Conservation (phyloP, 148 eudicot genomes). For the Silene latifolia region DNA sequence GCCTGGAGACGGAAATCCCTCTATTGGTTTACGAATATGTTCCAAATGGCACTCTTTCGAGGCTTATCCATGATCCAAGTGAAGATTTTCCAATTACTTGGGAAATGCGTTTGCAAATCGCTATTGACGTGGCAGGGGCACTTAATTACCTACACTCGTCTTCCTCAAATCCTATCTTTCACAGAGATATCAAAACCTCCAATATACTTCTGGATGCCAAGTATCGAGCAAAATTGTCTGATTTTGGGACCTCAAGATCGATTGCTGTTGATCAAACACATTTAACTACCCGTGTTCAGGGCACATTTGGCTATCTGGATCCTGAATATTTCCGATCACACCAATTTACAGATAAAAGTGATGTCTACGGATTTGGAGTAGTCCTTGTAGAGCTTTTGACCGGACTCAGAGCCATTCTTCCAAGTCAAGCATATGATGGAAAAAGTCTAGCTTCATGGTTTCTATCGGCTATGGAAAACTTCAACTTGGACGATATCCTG, state of each 20-base stretch:
- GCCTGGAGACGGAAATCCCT: slow-evolving; percentile 33
- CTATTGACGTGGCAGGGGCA: slow-evolving; percentile 25
- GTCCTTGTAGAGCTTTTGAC: slow-evolving; percentile 32
- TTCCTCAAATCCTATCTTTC: slow-evolving; percentile 19
- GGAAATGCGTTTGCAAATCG: slow-evolving; percentile 25
- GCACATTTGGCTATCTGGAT: slow-evolving; percentile 25
- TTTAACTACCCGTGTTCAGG: slow-evolving; percentile 23
- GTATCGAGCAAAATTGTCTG: slow-evolving; percentile 19
- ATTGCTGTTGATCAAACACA: slow-evolving; percentile 23
- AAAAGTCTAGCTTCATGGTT: slow-evolving; percentile 22
- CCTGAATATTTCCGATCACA: slow-evolving; percentile 19
- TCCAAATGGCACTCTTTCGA: slow-evolving; percentile 24
- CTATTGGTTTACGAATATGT: slow-evolving; percentile 28
- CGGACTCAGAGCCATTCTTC: slow-evolving; percentile 24
- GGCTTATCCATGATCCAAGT: slow-evolving; percentile 14
- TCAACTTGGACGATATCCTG: slow-evolving; percentile 15
- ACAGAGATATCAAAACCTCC: slow-evolving; percentile 22
- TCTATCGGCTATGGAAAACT: slow-evolving; percentile 12
- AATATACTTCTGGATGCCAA: slow-evolving; percentile 24
- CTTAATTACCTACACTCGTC: slow-evolving; percentile 22
- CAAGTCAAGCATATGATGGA: slow-evolving; percentile 14
- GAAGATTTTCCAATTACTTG: slow-evolving; percentile 23
- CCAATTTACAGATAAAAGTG: slow-evolving; percentile 28
- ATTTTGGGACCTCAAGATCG: slow-evolving; percentile 24
- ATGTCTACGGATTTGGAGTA: slow-evolving; percentile 34